Evolutionary conservation across 345 rosid species (phyloP).

Genomic region (Salix caprea): DNA sequence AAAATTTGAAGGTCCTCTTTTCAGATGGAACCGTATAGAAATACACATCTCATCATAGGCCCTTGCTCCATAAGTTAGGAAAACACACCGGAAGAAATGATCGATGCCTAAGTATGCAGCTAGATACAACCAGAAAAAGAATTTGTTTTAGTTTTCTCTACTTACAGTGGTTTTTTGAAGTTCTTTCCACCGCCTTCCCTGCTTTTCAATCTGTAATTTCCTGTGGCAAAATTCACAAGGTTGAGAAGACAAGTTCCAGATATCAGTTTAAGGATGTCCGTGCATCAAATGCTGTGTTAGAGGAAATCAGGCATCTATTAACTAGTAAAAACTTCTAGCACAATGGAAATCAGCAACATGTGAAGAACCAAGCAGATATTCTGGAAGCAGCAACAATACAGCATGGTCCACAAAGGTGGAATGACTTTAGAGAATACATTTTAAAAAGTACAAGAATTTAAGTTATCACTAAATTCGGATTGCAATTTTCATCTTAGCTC

Average conservation of each 20-base stretch:
- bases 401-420: too few relatives aligned
- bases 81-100: neutral
- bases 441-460: too few relatives aligned
- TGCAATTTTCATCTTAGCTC: too few relatives aligned
- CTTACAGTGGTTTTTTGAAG: constrained; percentile 30
- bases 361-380: neutral
- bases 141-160: neutral
- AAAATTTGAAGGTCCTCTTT: too few relatives aligned
- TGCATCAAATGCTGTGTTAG: neutral
- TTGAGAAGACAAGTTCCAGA: neutral
- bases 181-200: constrained; percentile 14
- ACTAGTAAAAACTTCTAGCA: neutral
- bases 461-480: too few relatives aligned
- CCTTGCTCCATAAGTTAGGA: neutral
- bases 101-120: neutral
- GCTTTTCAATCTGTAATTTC: constrained; percentile 22
- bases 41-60: too few relatives aligned
- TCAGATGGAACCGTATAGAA: too few relatives aligned
- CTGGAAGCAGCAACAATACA: too few relatives aligned
- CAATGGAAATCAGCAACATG: too few relatives aligned
- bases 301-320: neutral
- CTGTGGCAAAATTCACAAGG: constrained; percentile 22
- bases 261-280: neutral
- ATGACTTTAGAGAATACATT: too few relatives aligned
- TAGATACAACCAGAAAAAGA: neutral